A percentile compares a stretch with the other conserved stretches of the same genome.
These are phyloP conservation scores for Nemania serpens DNA, from an alignment of 2,329 filamentous ascomycete genomes.

Conservation along the genomic window DNA sequence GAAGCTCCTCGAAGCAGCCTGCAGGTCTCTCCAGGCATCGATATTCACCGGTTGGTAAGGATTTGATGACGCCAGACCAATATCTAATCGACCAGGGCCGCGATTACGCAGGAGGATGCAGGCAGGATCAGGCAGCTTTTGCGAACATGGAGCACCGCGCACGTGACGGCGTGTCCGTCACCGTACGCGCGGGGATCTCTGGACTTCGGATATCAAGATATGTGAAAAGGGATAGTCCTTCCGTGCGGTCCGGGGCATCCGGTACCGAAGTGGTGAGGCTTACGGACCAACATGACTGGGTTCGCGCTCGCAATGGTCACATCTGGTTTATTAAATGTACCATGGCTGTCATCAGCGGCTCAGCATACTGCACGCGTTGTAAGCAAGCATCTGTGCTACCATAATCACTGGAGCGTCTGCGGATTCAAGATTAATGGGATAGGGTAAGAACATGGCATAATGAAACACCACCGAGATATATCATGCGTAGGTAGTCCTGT, in stretches of 20 bases:
- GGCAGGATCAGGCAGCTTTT: conserved; percentile 9
- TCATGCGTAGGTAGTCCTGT: conserved; percentile 4
- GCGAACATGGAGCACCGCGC: conserved; percentile 5
- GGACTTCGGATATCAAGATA: background rate
- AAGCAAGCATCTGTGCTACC: conserved; percentile 16
- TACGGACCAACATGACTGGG: conserved; percentile 1
- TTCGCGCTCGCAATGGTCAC: background rate
- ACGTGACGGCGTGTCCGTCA: conserved; percentile 6
- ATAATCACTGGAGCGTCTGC: background rate
- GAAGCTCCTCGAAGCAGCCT: background rate
- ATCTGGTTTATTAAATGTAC: conserved; percentile 12
- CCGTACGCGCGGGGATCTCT: background rate
- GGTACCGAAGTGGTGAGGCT: conserved; percentile 15
- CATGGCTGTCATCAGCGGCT: background rate
- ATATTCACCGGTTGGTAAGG: background rate
- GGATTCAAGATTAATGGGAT: background rate
- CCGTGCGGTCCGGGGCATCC: conserved; percentile 22
- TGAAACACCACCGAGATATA: background rate
- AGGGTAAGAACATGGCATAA: background rate
- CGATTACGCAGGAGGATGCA: background rate
- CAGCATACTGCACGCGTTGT: conserved; percentile 17
- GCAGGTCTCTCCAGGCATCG: conserved; percentile 3
- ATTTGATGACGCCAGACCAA: conserved; percentile 18
- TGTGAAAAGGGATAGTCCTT: conserved; percentile 3
- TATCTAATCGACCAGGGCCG: background rate